Percentiles rank a stretch among this genome's conserved stretches.
These are phyloP conservation scores for Triticum timopheevii DNA, from an alignment of 176 grass and related monocot genomes.

Conservation along the genomic window DNA sequence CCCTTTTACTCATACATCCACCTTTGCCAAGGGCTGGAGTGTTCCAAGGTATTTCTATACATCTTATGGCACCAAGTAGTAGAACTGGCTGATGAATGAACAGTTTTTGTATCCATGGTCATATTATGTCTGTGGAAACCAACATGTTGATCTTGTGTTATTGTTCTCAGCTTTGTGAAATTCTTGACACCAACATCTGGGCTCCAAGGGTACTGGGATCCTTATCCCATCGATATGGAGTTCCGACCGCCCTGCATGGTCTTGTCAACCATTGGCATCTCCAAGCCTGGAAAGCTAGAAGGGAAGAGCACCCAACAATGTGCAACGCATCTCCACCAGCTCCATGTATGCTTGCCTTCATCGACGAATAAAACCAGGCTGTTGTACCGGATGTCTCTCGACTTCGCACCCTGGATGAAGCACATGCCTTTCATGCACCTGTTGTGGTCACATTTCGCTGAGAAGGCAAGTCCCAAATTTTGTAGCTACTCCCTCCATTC, in stretches of 20 bases:
- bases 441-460: constrained; percentile 88
- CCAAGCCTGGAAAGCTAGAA: constrained; percentile 90
- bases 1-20: constrained; percentile 93
- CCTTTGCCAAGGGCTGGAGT: constrained; percentile 97
- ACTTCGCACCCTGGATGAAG: constrained; percentile 97
- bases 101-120: background rate
- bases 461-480: constrained; percentile 55
- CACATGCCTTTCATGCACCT: constrained; percentile 77
- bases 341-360: constrained; percentile 90
- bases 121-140: background rate
- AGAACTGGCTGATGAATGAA: background rate
- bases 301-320: constrained; percentile 79
- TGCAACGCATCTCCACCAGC: constrained; percentile 86
- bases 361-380: constrained; percentile 92
- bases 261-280: constrained; percentile 90
- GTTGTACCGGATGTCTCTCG: constrained; percentile 84
- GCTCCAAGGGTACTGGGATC: constrained; percentile 94
- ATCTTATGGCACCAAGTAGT: background rate
- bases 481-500: background rate
- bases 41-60: constrained; percentile 72
- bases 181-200: constrained; percentile 92
- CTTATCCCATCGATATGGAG: constrained; percentile 98
- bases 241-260: constrained; percentile 95
- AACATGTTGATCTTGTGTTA: background rate
- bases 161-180: constrained; percentile 73